Percentiles rank a stretch among this genome's conserved stretches.
Evolutionary conservation across 352 stramenopile genomes (phyloP).

Genomic region (Phytopythium kandeliae): DNA sequence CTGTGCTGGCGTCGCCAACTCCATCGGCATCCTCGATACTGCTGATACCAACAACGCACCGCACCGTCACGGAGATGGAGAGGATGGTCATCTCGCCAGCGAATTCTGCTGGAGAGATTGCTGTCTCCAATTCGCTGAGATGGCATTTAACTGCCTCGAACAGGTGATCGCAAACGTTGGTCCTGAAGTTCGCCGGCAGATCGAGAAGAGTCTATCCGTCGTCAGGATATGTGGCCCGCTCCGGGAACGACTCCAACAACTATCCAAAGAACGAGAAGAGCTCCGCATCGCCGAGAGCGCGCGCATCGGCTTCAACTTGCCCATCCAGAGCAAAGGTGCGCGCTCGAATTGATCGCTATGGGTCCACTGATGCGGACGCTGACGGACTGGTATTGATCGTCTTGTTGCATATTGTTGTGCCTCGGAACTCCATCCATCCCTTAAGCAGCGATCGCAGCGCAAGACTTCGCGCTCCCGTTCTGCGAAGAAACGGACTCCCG

Average conservation of each 20-base stretch:
- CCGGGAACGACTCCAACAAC: slow-evolving; percentile 19
- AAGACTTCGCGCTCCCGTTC: slow-evolving; percentile 58
- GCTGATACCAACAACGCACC: not conserved
- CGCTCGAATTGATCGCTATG: too few relatives aligned
- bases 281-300: slow-evolving; percentile 47
- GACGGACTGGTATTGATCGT: too few relatives aligned
- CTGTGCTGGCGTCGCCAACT: slow-evolving; percentile 11
- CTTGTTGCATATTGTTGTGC: too few relatives aligned
- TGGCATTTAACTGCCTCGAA: slow-evolving; percentile 34
- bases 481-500: slow-evolving; percentile 64
- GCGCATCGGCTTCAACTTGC: slow-evolving; percentile 38
- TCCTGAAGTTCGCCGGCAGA: slow-evolving; percentile 14
- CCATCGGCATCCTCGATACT: not conserved
- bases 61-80: not conserved
- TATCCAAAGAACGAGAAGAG: slow-evolving; percentile 31
- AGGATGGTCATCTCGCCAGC: slow-evolving; percentile 6
- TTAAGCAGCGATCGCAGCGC: slow-evolving; percentile 24
- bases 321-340: slow-evolving; percentile 45
- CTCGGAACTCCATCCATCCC: too few relatives aligned
- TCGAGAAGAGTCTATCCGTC: slow-evolving; percentile 16
- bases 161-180: slow-evolving; percentile 23
- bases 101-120: slow-evolving; percentile 43
- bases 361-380: too few relatives aligned
- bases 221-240: slow-evolving; percentile 22
- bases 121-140: slow-evolving; percentile 31